Evolutionary conservation across 129 eudicot genomes (phyloP), one percentile per base, ranked within the genome.

Genomic region (Dittrichia graveolens): DNA sequence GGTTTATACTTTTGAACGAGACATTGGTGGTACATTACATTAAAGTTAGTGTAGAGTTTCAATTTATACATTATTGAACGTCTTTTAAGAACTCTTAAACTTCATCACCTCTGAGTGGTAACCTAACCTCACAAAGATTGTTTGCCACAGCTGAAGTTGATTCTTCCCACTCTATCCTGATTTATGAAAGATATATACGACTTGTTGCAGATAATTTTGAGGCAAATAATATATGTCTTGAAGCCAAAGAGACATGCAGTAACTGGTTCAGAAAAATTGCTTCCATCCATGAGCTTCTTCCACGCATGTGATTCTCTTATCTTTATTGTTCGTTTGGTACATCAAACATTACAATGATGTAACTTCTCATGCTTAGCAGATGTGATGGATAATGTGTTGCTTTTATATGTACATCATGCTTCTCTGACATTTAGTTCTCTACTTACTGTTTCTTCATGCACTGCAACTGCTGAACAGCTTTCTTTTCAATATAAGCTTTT

Each of bases 261-360:
- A 91, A 91, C 71, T 91, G 97, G 97, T 91, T 91, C 80, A 78
- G 87, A 81, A 91, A 91, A 84, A 80, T 91, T 75, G 95, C 95
- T 64, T 83, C 95, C 48, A 79, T 91, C 67, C 88, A 81, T 6
- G 97, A 91, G 85, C 88, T 91, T 71, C 86, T 91, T 75, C 97
- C 97, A 9, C 97, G 97, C 85, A 85, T 91, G 97, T 91, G 73
- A 87, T 54, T 76, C 77, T 71, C 76, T 71, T 71, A 31, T 82
- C 72, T 67, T 37, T 61, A 73, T 61, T 34, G 52, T 16, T 44
- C 50, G 6, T 74, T 72, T 6, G 40, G 69, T 67, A 66, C 61
- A 65, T 72, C 65, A 48, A 46, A 42, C 45, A 48, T 66, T 35
- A 67, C 9, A 54, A 6, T 54, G 13, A 39, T 39, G 37, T 38